Conservation (phyloP, 1,284 basidiomycete genomes). For the Rhodofomes roseus region DNA sequence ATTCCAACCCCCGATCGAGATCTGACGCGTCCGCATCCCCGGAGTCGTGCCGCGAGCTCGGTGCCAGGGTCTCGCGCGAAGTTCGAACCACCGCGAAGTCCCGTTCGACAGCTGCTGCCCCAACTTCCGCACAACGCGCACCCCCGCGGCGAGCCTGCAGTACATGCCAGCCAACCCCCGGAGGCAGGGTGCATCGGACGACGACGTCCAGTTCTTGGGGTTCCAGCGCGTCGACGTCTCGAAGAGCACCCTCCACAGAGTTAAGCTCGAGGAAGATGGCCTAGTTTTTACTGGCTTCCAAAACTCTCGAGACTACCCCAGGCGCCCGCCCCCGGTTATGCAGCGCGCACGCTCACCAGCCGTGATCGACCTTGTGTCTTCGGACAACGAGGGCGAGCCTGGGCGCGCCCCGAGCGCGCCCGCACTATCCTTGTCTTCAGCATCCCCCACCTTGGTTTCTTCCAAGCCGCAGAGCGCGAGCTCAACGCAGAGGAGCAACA, state of each 20-base stretch:
- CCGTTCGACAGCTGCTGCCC: too few species aligned
- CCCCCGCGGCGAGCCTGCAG: too few species aligned
- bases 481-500: neutral
- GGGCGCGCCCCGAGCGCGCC: neutral
- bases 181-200: neutral
- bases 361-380: neutral
- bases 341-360: too few species aligned
- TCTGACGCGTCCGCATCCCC: neutral
- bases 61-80: too few species aligned
- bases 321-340: too few species aligned
- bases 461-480: neutral
- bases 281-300: slow-evolving; percentile 7
- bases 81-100: too few species aligned
- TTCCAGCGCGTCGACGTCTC: slow-evolving; percentile 1
- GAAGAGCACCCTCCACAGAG: neutral
- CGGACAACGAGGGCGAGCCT: neutral
- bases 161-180: neutral
- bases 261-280: slow-evolving; percentile 7
- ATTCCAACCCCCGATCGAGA: neutral
- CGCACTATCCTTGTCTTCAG: neutral
- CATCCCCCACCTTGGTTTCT: neutral
- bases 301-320: neutral
- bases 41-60: neutral
- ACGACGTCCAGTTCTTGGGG: neutral
- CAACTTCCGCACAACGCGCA: too few species aligned